Base-by-base conservation (phyloP, 306 rosid species). In the Corylus avellana region DNA sequence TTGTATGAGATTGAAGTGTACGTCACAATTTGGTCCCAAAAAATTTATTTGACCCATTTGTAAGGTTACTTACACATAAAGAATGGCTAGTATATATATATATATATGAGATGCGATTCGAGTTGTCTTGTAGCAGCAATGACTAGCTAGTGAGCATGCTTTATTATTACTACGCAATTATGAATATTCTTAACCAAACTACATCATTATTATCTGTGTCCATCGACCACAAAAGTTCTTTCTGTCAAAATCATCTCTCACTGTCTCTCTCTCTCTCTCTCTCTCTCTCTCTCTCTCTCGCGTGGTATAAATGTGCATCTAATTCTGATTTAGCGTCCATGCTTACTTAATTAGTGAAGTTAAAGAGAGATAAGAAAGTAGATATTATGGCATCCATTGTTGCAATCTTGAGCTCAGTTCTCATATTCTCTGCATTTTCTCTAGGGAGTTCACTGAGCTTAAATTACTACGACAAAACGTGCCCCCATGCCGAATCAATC, bases 391-490 rank as follows among this genome's bases (percentile, higher is more conserved):
- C 86, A 58, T 13, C 48, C 73, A 82, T 76, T 68, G 81, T 53
- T 73, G 80, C 84, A 68, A 4, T 92, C 85, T 77, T 89, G 77
- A 79, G 72, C 81, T 78, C 86, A 11, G 49, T 85, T 70, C 76
- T 90, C 80, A 73, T 88, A 25, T 76, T 90, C 75, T 87, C 90
- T 50, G 57, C 61, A 29, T 75, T 85, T 70, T 80, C 89, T 13
- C 54, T 77, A 4, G 88, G 78, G 59, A 79, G 73, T 18, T 88
- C 97, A 17, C 89, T 94, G 51, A 87, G 94, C 91, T 84, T 73
- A 39, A 89, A 94, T 79, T 78, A 92, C 84, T 92, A 94, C 13
- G 85, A 83, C 20, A 90, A 92, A 76, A 87, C 91, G 53, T 94
- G 98, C 77, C 98, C 97, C 8, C 64, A 82, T 37, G 80, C 81